These are phyloP conservation scores for Eimeria sp. DNA, from an alignment of 169 alveolate genomes.

Conservation along the genomic window DNA sequence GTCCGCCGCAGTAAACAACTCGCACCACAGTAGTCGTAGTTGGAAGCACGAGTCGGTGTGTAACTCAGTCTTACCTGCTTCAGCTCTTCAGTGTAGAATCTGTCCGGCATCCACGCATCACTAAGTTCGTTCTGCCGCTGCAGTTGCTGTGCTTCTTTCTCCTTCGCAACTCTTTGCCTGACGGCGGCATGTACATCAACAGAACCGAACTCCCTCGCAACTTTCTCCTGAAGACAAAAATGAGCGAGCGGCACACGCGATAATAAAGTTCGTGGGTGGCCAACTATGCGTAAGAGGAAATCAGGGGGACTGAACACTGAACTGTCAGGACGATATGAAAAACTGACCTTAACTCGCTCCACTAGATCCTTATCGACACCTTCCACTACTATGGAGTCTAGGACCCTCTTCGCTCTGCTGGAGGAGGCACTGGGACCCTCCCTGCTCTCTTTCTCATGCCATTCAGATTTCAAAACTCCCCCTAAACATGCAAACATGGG, in stretches of 20 bases:
- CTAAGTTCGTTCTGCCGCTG: slow-evolving; percentile 34
- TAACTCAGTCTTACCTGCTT: neutral
- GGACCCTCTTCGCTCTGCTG: slow-evolving; percentile 55
- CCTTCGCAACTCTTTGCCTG: slow-evolving; percentile 35
- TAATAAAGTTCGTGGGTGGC: neutral
- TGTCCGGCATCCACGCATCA: slow-evolving; percentile 72
- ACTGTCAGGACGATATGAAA: neutral
- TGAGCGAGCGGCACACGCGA: neutral
- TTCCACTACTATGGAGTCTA: slow-evolving; percentile 45
- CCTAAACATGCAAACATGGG: neutral
- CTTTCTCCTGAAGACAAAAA: slow-evolving; percentile 42
- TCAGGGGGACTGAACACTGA: neutral
- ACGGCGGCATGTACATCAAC: slow-evolving; percentile 58
- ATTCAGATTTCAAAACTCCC: slow-evolving; percentile 51
- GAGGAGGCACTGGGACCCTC: neutral
- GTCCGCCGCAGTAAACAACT: neutral
- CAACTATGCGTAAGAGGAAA: neutral
- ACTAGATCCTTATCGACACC: slow-evolving; percentile 68
- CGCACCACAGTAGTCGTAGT: neutral
- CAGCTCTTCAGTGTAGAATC: slow-evolving; percentile 62
- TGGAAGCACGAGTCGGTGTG: neutral
- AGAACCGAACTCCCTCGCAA: slow-evolving; percentile 58
- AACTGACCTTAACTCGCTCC: slow-evolving; percentile 54
- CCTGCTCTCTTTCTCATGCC: neutral
- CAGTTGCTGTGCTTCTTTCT: slow-evolving; percentile 38